Conservation (phyloP, 2,329 filamentous ascomycete species). For the Didymella exigua region DNA sequence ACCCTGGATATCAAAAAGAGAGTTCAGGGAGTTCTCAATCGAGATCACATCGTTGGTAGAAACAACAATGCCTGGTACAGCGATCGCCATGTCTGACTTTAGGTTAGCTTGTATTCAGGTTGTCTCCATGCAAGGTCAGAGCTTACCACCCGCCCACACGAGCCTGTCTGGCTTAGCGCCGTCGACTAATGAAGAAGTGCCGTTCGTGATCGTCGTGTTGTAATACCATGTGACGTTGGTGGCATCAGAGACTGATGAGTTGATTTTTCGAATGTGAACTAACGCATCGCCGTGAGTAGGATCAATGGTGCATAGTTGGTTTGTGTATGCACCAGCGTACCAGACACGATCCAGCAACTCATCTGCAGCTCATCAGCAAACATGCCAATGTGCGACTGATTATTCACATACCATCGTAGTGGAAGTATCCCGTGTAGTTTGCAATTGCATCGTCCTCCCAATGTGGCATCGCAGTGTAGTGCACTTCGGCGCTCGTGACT, state of each 20-base stretch:
- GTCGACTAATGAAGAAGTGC: constrained; percentile 51
- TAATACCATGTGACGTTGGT: constrained; percentile 49
- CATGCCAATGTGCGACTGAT: too few species aligned
- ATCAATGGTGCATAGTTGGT: constrained; percentile 49
- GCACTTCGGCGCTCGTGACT: constrained; percentile 45
- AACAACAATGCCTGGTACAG: constrained; percentile 60
- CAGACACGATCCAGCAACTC: constrained; percentile 53
- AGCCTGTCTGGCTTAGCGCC: constrained; percentile 65
- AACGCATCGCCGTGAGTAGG: constrained; percentile 46
- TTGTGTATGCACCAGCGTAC: constrained; percentile 52
- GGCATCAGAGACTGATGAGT: constrained; percentile 34
- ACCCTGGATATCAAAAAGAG: constrained; percentile 55
- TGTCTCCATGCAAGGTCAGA: not conserved
- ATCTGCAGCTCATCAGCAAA: constrained; percentile 32
- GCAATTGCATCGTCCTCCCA: constrained; percentile 45
- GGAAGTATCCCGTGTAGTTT: constrained; percentile 52
- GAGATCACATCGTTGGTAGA: constrained; percentile 60
- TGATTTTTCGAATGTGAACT: constrained; percentile 40
- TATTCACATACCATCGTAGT: constrained; percentile 44
- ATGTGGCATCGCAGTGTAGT: constrained; percentile 56
- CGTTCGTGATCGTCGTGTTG: constrained; percentile 52
- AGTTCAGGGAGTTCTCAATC: constrained; percentile 57
- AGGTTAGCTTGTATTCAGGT: not conserved
- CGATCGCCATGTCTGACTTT: constrained; percentile 60
- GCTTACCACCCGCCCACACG: constrained; percentile 61